phyloP scores from a whole-genome alignment of 441 rosid genomes.

The California macrophylla region DNA sequence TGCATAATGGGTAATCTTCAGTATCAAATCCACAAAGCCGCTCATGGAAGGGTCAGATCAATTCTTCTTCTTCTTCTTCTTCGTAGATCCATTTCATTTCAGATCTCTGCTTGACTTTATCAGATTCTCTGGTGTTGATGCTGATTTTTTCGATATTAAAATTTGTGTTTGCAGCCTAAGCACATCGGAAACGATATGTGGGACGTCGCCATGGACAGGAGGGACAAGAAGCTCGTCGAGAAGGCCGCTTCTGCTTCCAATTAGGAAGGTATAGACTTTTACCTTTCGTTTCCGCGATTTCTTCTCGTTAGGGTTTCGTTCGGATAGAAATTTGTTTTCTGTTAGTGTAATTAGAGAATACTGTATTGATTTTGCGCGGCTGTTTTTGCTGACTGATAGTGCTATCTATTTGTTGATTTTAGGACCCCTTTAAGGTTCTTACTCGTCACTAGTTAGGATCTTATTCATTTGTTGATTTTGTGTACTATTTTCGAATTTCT shows the following conservation, averaged over 20 bases:
- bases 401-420: neutral
- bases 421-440: neutral
- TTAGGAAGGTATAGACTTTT: conserved; percentile 10
- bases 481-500: too few species aligned
- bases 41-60: conserved; percentile 62
- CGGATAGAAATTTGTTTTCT: neutral
- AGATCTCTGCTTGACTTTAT: conserved; percentile 5
- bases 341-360: neutral
- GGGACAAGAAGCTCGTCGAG: conserved; percentile 78
- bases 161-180: conserved; percentile 47
- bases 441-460: neutral
- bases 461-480: too few species aligned
- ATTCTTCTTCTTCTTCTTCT: neutral
- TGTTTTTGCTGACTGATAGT: neutral
- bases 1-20: conserved; percentile 74
- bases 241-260: conserved; percentile 35
- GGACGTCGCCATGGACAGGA: conserved; percentile 92
- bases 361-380: neutral
- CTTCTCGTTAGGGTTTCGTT: neutral
- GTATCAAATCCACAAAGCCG: conserved; percentile 78
- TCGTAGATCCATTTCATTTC: neutral
- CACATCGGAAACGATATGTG: conserved; percentile 85
- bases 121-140: conserved; percentile 13
- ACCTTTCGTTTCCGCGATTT: neutral
- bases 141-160: neutral